Conservation (phyloP, 495 filamentous ascomycete species). For the Sabuloglossum arenarium region DNA sequence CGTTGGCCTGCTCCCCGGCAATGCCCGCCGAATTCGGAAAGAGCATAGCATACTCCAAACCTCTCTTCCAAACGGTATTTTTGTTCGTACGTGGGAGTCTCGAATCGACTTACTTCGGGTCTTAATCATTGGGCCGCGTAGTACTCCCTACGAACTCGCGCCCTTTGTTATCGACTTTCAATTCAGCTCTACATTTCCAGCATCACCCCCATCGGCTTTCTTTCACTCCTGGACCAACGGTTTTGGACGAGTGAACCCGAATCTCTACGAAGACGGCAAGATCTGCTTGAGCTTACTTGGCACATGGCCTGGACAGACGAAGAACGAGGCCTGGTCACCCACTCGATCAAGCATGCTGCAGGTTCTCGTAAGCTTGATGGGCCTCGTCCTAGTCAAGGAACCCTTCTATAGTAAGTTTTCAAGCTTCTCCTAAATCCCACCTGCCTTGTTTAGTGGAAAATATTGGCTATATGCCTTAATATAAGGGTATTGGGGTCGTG, state of each 20-base stretch:
- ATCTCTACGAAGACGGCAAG: slow-evolving; percentile 2
- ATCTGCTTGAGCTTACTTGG: slow-evolving; percentile 1
- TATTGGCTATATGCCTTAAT: no score
- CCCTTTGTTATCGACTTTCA: slow-evolving; percentile 25
- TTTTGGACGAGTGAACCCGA: neutral
- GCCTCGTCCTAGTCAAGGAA: slow-evolving; percentile 35
- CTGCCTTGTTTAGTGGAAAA: neutral
- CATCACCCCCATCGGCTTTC: neutral
- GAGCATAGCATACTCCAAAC: slow-evolving; percentile 34
- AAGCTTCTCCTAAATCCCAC: neutral
- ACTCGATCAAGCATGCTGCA: slow-evolving; percentile 1
- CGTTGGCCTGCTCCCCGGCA: slow-evolving; percentile 6
- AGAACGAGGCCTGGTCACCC: slow-evolving; percentile 9
- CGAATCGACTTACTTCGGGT: slow-evolving; percentile 35
- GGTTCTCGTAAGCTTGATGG: slow-evolving; percentile 25
- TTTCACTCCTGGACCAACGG: slow-evolving; percentile 16
- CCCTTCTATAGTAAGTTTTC: slow-evolving; percentile 36
- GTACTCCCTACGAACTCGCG: slow-evolving; percentile 39
- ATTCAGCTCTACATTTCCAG: neutral
- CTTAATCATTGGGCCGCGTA: slow-evolving; percentile 32
- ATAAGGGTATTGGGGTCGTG: no score
- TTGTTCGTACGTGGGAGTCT: slow-evolving; percentile 30
- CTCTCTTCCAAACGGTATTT: slow-evolving; percentile 38
- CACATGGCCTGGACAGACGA: slow-evolving; percentile 11
- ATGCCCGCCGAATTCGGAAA: slow-evolving; percentile 28